A percentile compares a stretch with the other conserved stretches of the same genome.
Conservation (phyloP, 2,329 filamentous ascomycete species). For the Drechslera avenae region DNA sequence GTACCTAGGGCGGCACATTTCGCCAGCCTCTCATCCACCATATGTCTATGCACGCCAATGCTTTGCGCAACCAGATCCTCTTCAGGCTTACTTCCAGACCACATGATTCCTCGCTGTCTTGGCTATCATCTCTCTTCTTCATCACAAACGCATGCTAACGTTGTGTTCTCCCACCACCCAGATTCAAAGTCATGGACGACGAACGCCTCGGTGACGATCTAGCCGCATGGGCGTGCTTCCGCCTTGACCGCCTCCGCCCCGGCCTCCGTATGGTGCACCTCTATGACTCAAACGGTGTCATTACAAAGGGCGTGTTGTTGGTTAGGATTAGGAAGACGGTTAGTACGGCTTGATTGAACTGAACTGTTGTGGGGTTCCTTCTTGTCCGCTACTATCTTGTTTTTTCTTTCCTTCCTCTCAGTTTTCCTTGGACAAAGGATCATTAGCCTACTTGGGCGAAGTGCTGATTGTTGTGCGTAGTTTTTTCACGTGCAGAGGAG, state of each 20-base stretch:
- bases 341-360: slow-evolving; percentile 29
- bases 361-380: not conserved
- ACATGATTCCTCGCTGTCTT: not conserved
- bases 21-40: not conserved
- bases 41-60: not conserved
- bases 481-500: too few species aligned
- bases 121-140: not conserved
- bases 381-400: not conserved
- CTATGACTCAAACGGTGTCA: slow-evolving; percentile 68
- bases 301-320: slow-evolving; percentile 71
- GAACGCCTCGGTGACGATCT: slow-evolving; percentile 76
- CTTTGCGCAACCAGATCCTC: not conserved
- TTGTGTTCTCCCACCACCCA: slow-evolving; percentile 29
- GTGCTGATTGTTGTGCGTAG: too few species aligned
- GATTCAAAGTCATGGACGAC: slow-evolving; percentile 87
- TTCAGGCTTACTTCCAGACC: not conserved
- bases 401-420: too few species aligned
- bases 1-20: not conserved
- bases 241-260: slow-evolving; percentile 76
- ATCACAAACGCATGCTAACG: slow-evolving; percentile 6
- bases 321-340: slow-evolving; percentile 71
- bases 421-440: too few species aligned
- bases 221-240: slow-evolving; percentile 86
- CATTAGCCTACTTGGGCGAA: not conserved
- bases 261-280: slow-evolving; percentile 82